Evolutionary conservation across 139 green algal genomes (phyloP), one percentile per base, ranked within the genome.

Genomic region (Mesostigma viride): DNA sequence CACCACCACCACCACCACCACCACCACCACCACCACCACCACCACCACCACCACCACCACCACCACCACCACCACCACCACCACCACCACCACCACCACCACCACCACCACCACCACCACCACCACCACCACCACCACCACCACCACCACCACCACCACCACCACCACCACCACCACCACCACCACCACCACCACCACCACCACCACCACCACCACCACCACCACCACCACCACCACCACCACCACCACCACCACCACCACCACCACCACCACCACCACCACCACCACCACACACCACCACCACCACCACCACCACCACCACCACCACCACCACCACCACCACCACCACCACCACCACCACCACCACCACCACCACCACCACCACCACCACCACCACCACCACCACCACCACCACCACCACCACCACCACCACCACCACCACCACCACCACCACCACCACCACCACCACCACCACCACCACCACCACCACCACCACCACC

Each of bases 241-340:
- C 53, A 32, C 56, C 53, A 32, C 3, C 53, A 61, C 4, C 53
- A 31, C 3, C 53, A 32, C 53, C 53, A 61, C 53, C 8, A 33
- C 53, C 53, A 61, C 53, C 53, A 31, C 53, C 53, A 61, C 4
- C 53, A 31, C 53, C 53, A 33, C 53, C 53, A 61, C n/a, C n/a
- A n/a, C n/a, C n/a, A n/a, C n/a, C n/a, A n/a, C n/a, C n/a, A n/a
- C n/a, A n/a, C n/a, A n/a, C 53, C 56, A 62, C 14, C 28, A 26
- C 48, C 48, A 26, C 48, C 30, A 26, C 48, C 48, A 58, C 17
- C 48, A 58, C 6, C 2, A 58, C 24, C 48, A 31, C 24, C 48
- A 26, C 48, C 24, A 26, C 24, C 20, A 31, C 24, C 48, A 26
- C 48, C 1, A 26, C 11, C 24, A 31, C 30, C 2, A 58, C 4